A percentile compares a stretch with the other conserved stretches of the same genome.
Evolutionary conservation across 2,329 filamentous ascomycete species (phyloP).

Genomic region (Simplicillium sp.): DNA sequence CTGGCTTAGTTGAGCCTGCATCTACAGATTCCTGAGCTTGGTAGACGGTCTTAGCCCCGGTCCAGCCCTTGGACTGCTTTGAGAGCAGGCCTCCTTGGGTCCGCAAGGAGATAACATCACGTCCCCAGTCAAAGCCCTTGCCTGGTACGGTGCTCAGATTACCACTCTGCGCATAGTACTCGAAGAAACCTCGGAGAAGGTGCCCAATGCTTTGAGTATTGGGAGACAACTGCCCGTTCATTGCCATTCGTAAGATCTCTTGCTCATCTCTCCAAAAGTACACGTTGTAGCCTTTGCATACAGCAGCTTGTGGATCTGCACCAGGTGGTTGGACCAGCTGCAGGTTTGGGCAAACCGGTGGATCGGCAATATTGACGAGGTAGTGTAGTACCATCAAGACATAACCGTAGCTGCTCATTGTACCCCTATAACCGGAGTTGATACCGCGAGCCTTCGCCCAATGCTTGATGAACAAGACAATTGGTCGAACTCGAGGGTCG

Average conservation of each 20-base stretch:
- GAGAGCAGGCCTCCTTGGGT: constrained; percentile 58
- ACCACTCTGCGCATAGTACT: constrained; percentile 64
- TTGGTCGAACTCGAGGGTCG: constrained; percentile 65
- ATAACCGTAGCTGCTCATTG: constrained; percentile 82
- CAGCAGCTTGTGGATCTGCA: constrained; percentile 17
- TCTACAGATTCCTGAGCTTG: constrained; percentile 31
- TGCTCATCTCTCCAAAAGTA: constrained; percentile 71
- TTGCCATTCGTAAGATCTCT: constrained; percentile 54
- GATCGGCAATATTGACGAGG: constrained; percentile 69
- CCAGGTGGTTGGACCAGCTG: constrained; percentile 44
- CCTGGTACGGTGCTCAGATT: constrained; percentile 37
- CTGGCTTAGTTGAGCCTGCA: constrained; percentile 2
- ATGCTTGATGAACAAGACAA: constrained; percentile 81
- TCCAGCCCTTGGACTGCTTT: constrained; percentile 79
- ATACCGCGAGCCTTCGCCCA: constrained; percentile 83
- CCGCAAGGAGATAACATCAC: constrained; percentile 70
- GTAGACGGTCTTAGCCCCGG: constrained; percentile 63
- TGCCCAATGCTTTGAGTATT: constrained; percentile 63
- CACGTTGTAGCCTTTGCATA: constrained; percentile 58
- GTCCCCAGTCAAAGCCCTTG: constrained; percentile 69
- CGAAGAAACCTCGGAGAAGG: constrained; percentile 76
- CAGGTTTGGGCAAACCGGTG: constrained; percentile 78
- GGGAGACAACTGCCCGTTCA: constrained; percentile 47
- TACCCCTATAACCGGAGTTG: constrained; percentile 79
- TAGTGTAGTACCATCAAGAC: constrained; percentile 90